phyloP scores from a whole-genome alignment of 139 green algal genomes.

The Tetraselmis striata region DNA sequence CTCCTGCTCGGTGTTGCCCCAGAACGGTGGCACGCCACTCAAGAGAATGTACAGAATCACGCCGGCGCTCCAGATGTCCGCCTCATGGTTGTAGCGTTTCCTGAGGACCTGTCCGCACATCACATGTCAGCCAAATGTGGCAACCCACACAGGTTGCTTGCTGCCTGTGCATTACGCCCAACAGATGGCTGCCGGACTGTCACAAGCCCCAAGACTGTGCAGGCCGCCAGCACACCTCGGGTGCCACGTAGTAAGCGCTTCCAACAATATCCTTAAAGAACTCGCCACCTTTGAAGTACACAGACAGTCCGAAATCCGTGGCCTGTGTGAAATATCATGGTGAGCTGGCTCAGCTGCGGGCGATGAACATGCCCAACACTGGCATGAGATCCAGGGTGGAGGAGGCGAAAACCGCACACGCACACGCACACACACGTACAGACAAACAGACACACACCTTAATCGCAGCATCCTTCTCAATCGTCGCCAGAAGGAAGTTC shows the following conservation, averaged over 20 bases:
- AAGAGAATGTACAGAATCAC: conserved; percentile 46
- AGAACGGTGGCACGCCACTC: conserved; percentile 73
- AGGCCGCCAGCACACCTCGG: too few species aligned
- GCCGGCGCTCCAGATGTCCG: conserved; percentile 40
- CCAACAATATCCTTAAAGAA: conserved; percentile 63
- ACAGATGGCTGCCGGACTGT: too few species aligned
- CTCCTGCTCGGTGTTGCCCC: conserved; percentile 80
- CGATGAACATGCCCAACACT: too few species aligned
- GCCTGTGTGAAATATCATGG: conserved; percentile 31
- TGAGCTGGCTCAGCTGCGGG: conserved; percentile 24
- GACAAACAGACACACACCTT: too few species aligned
- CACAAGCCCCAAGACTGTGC: too few species aligned
- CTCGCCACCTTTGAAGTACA: conserved; percentile 48
- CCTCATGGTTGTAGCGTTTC: conserved; percentile 28
- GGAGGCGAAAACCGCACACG: too few species aligned
- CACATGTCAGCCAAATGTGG: too few species aligned
- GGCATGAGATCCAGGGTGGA: too few species aligned
- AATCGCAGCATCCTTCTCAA: conserved; percentile 5
- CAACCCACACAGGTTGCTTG: too few species aligned
- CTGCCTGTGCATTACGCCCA: too few species aligned
- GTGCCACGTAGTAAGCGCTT: conserved; percentile 67
- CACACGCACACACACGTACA: too few species aligned
- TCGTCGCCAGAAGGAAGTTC: conserved; percentile 48
- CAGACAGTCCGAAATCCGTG: conserved; percentile 66
- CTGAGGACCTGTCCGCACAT: too few species aligned